These are phyloP conservation scores for Triticum monococcum DNA, from an alignment of 176 grass and related monocot species.

Conservation along the genomic window DNA sequence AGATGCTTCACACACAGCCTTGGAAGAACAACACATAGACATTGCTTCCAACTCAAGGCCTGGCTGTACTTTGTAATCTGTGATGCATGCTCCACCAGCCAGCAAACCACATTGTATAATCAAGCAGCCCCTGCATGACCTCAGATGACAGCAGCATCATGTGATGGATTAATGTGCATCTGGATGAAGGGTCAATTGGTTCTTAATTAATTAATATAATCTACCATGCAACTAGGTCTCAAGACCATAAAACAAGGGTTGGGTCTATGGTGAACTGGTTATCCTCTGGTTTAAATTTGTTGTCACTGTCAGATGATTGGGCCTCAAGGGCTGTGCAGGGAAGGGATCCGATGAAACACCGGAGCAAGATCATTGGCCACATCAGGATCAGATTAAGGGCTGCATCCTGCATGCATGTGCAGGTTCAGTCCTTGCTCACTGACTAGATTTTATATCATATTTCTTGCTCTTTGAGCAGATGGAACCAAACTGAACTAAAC, in stretches of 20 bases:
- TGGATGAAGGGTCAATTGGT: slow-evolving; percentile 28
- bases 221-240: neutral
- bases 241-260: slow-evolving; percentile 35
- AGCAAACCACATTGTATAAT: neutral
- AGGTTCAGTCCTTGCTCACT: slow-evolving; percentile 13
- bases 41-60: slow-evolving; percentile 54
- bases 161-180: neutral
- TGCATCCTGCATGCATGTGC: slow-evolving; percentile 14
- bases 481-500: neutral
- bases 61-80: slow-evolving; percentile 48
- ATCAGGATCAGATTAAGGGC: slow-evolving; percentile 15
- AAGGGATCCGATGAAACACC: slow-evolving; percentile 51
- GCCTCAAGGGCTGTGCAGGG: slow-evolving; percentile 41
- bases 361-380: neutral
- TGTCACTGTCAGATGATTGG: slow-evolving; percentile 33
- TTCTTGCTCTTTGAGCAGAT: neutral
- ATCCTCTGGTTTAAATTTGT: slow-evolving; percentile 11
- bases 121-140: slow-evolving; percentile 28
- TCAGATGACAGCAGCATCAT: slow-evolving; percentile 33
- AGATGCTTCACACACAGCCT: slow-evolving; percentile 40
- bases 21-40: neutral
- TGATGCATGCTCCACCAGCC: slow-evolving; percentile 51
- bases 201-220: neutral
- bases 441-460: neutral
- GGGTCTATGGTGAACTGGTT: neutral